Evolutionary conservation across 2,329 filamentous ascomycete species (phyloP), one percentile per base, ranked within the genome.

Genomic region (Apiospora sp.): DNA sequence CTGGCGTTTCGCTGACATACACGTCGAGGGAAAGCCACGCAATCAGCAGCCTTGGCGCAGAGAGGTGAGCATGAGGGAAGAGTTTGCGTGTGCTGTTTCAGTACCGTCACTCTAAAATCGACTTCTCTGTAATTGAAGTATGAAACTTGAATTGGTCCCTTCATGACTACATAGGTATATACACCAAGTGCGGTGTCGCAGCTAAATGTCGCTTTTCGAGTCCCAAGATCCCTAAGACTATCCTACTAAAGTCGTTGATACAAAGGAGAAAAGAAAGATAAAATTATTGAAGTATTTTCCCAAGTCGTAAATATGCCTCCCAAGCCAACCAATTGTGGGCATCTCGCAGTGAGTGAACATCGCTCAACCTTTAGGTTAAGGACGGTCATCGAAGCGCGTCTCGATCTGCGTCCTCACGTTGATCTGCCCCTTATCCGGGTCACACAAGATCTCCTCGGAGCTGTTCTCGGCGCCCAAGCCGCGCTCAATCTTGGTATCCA

Each of bases 331-430:
- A 24, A 30, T 30, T 30, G 27, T 34, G 8, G 7, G 2, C 27
- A 34, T 34, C 16, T 6, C 54, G 27, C 14, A 16, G 7, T 34
- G 27, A 22, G 54, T 30, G 10, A 27, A n/a, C 16, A 34, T 24
- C 8, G 58, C 19, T 34, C 58, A 2, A 12, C 34, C 37, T 30
- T 30, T n/a, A n/a, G n/a, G 37, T 70, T n/a, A 58, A 6, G 14
- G n/a, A 19, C 68, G 68, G 4, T 71, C 64, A 19, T 71, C 72
- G 34, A 46, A 73, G 30, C 69, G 70, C n/a, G 72, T 73, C 67
- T 73, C 70, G 8, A 73, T 73, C 44, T 73, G 67, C 67, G 72
- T 73, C 51, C 71, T 43, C 14, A 73, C 72, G 3, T 71, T 68
- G 37, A 73, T 73, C 8, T 72, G 67, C 37, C 68, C 67, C 7